These are phyloP conservation scores for Podaxis pistillaris DNA, from an alignment of 768 basidiomycete genomes.

Conservation along the genomic window DNA sequence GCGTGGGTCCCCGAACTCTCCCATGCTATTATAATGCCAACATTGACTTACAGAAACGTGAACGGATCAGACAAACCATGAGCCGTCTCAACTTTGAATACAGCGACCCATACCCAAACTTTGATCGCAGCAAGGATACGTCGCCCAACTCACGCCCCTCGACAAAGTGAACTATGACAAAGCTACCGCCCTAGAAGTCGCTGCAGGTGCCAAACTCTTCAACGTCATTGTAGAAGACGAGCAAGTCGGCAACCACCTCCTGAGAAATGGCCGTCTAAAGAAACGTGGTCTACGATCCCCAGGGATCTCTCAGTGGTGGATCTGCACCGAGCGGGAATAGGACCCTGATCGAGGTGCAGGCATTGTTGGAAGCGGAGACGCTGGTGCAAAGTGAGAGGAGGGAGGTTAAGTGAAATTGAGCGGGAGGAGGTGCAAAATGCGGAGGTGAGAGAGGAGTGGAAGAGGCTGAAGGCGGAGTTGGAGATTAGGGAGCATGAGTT, in stretches of 20 bases:
- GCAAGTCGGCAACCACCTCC: slow-evolving; percentile 78
- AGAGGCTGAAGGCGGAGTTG: slow-evolving; percentile 56
- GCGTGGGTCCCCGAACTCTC: background rate
- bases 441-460: slow-evolving; percentile 62
- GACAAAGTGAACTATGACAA: slow-evolving; percentile 68
- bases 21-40: background rate
- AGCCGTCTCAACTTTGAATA: slow-evolving; percentile 84
- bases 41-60: slow-evolving; percentile 51
- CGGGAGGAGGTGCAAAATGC: slow-evolving; percentile 50
- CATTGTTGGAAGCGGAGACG: slow-evolving; percentile 67
- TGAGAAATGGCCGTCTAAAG: slow-evolving; percentile 71
- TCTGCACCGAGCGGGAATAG: slow-evolving; percentile 77
- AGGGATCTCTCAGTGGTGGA: slow-evolving; percentile 91
- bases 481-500: slow-evolving; percentile 92
- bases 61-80: slow-evolving; percentile 62
- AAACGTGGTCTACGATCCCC: slow-evolving; percentile 95
- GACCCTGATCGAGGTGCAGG: slow-evolving; percentile 79
- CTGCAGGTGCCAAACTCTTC: slow-evolving; percentile 86
- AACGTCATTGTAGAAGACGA: slow-evolving; percentile 95
- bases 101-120: slow-evolving; percentile 67
- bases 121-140: slow-evolving; percentile 83
- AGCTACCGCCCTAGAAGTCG: slow-evolving; percentile 89
- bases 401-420: slow-evolving; percentile 49
- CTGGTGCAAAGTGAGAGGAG: slow-evolving; percentile 49
- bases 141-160: slow-evolving; percentile 79